Conservation (phyloP, 768 basidiomycete species). For the Porphyrellus cyaneotinctus region DNA sequence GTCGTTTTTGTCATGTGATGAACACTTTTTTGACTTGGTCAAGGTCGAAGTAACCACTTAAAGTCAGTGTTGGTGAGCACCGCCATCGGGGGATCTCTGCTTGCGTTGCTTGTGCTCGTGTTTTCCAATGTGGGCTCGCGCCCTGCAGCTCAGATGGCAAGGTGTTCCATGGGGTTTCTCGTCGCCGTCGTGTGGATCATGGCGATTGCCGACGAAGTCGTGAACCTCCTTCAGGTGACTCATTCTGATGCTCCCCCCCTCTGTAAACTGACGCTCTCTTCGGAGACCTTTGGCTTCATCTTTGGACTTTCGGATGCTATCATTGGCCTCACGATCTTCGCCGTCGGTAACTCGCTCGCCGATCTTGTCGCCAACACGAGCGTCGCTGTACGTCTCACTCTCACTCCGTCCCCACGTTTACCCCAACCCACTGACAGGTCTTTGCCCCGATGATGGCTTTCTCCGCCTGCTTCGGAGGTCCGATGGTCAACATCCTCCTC, state of each 20-base stretch:
- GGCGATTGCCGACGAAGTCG: conserved; percentile 95
- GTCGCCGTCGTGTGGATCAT: conserved; percentile 97
- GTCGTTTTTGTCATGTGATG: conserved; percentile 25
- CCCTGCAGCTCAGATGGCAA: conserved; percentile 54
- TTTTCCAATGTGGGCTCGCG: conserved; percentile 59
- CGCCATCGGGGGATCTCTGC: conserved; percentile 48
- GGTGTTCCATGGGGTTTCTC: conserved; percentile 88
- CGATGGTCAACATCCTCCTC: conserved; percentile 87
- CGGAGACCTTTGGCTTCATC: conserved; percentile 85
- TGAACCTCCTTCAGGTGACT: conserved; percentile 79
- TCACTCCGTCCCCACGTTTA: background rate
- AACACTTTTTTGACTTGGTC: background rate
- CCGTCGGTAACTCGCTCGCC: conserved; percentile 92
- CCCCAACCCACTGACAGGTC: conserved; percentile 37
- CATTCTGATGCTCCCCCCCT: background rate
- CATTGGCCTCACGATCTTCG: conserved; percentile 94
- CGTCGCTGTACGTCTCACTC: conserved; percentile 61
- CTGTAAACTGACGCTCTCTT: conserved; percentile 2
- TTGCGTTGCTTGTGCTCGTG: conserved; percentile 52
- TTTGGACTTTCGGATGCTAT: conserved; percentile 97
- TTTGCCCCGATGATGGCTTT: conserved; percentile 95
- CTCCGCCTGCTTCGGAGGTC: conserved; percentile 91
- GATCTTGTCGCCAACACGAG: conserved; percentile 97
- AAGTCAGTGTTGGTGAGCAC: conserved; percentile 54
- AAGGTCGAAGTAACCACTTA: conserved; percentile 38